These are phyloP conservation scores for Daedaleopsis sinensis DNA, from an alignment of 768 basidiomycete species.

Conservation along the genomic window DNA sequence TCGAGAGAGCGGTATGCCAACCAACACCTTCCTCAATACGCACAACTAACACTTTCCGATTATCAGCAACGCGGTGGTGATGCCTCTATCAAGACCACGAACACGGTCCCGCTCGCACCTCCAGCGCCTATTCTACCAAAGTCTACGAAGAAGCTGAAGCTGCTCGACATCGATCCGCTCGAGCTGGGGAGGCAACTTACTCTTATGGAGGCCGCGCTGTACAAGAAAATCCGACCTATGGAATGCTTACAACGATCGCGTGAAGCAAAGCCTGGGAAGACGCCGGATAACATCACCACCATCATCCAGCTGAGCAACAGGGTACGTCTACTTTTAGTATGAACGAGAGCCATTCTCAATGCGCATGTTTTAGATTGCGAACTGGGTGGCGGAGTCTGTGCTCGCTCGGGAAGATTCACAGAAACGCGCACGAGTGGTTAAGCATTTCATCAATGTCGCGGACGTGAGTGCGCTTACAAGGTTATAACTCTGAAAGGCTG, in stretches of 20 bases:
- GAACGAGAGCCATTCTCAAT: not conserved
- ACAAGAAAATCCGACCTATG: slow-evolving; percentile 84
- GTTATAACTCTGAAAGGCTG: not conserved
- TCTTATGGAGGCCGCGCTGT: slow-evolving; percentile 84
- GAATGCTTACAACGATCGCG: slow-evolving; percentile 88
- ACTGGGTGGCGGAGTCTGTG: slow-evolving; percentile 91
- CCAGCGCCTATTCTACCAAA: slow-evolving; percentile 80
- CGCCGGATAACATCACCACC: slow-evolving; percentile 80
- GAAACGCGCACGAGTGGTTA: slow-evolving; percentile 78
- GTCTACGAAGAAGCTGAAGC: slow-evolving; percentile 69
- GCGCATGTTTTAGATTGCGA: slow-evolving; percentile 71
- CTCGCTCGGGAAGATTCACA: slow-evolving; percentile 80
- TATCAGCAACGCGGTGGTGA: slow-evolving; percentile 55
- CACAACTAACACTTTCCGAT: slow-evolving; percentile 26
- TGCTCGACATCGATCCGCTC: slow-evolving; percentile 84
- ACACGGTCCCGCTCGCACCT: slow-evolving; percentile 57
- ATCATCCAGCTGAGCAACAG: slow-evolving; percentile 90
- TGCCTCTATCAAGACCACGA: slow-evolving; percentile 57
- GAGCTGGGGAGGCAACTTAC: slow-evolving; percentile 94
- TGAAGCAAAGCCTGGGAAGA: slow-evolving; percentile 67
- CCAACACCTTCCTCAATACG: slow-evolving; percentile 13
- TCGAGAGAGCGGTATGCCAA: slow-evolving; percentile 76
- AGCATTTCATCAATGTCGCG: slow-evolving; percentile 89
- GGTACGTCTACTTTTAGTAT: slow-evolving; percentile 43
- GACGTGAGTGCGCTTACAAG: slow-evolving; percentile 66